Evolutionary conservation across 1,139 yeast species (phyloP), one percentile per base, ranked within the genome.

Genomic region (Yamadazyma blattariae): DNA sequence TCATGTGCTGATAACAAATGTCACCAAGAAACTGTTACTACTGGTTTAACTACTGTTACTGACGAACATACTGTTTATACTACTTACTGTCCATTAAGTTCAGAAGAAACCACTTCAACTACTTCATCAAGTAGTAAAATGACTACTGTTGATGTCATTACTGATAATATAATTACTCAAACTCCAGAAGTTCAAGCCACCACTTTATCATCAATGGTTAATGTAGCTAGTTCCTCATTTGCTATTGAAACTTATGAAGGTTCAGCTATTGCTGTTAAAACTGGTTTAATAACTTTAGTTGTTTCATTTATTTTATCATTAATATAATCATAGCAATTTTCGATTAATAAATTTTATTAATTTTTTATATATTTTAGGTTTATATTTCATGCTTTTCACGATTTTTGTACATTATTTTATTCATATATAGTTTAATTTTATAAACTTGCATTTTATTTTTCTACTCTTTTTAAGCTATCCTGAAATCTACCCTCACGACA

Each of bases 61-160:
- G 73, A 74, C 37, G 60, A 59, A 27, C 59, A 53, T 36, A 73
- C 79, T 30, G 52, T 54, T 29, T 71, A 67, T 64, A 71, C 79
- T 45, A 74, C 80, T 35, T 58, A 68, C 54, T 35, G 47, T 25
- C 35, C 44, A 24, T 32, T 35, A 16, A 17, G 19, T 17, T 5
- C 19, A 5, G 19, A 17, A 17, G 19, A 17, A 17, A 23, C 27
- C 27, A 12, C 22, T 18, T 17, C 22, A 23, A 29, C 27, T 23
- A 13, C 22, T 15, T n/a, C 29, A 19, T 9, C 25, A 18, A 27
- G 34, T 27, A 22, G 32, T n/a, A 23, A 32, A 26, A 32, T 39
- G 12, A 33, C 51, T 19, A 59, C 64, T 7, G 46, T 61, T 26
- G 52, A 61, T 47, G 67, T 61, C 17, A 60, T 61, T 18, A 59